Conservation (phyloP, 2,329 filamentous ascomycete genomes). For the Penicillium sp. region DNA sequence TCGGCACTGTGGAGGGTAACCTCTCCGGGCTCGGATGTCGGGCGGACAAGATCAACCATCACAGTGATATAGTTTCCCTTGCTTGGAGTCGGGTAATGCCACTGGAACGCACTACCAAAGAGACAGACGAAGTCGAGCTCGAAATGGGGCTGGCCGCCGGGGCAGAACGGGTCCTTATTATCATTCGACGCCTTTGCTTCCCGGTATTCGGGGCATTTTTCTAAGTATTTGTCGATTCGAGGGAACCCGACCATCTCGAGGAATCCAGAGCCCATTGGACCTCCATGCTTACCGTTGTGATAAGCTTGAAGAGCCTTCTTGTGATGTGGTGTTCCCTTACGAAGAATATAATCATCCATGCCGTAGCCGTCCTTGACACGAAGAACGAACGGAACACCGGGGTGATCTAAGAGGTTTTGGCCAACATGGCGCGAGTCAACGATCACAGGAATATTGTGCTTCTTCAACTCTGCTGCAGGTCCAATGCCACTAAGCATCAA, state of each 20-base stretch:
- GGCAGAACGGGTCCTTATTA: slow-evolving; percentile 55
- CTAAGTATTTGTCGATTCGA: slow-evolving; percentile 57
- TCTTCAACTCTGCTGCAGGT: slow-evolving; percentile 28
- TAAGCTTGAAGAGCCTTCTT: slow-evolving; percentile 34
- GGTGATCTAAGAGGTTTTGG: slow-evolving; percentile 37
- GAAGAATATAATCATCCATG: slow-evolving; percentile 40
- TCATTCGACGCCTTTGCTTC: slow-evolving; percentile 44
- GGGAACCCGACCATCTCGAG: slow-evolving; percentile 60
- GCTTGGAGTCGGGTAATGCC: slow-evolving; percentile 47
- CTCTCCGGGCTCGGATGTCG: slow-evolving; percentile 43
- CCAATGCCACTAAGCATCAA: slow-evolving; percentile 53
- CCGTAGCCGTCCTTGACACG: slow-evolving; percentile 44
- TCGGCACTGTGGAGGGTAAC: slow-evolving; percentile 45
- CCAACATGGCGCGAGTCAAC: slow-evolving; percentile 28
- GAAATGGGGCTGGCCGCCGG: slow-evolving; percentile 60
- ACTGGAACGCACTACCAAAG: slow-evolving; percentile 56
- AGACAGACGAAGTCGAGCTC: slow-evolving; percentile 64
- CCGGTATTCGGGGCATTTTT: slow-evolving; percentile 51
- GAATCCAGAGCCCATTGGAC: slow-evolving; percentile 43
- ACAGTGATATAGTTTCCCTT: slow-evolving; percentile 58
- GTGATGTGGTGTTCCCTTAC: slow-evolving; percentile 36
- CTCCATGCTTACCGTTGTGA: slow-evolving; percentile 41
- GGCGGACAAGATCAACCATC: slow-evolving; percentile 54
- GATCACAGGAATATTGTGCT: slow-evolving; percentile 32
- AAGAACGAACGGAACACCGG: slow-evolving; percentile 43